Conservation (phyloP, 148 eudicot genomes). For the Silene uniflora region DNA sequence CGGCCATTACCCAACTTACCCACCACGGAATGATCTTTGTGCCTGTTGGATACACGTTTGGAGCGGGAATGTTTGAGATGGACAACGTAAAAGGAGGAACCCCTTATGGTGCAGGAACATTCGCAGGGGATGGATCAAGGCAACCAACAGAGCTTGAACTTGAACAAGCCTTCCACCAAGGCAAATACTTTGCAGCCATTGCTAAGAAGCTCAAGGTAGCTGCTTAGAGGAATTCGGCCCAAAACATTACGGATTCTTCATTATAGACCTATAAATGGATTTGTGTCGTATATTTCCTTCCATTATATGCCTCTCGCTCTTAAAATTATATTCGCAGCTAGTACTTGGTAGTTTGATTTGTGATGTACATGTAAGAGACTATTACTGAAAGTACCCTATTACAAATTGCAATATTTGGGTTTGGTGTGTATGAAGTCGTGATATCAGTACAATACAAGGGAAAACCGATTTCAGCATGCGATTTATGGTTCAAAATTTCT, state of each 20-base stretch:
- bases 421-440: no score
- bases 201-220: constrained; percentile 63
- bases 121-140: constrained; percentile 71
- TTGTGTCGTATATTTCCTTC: not conserved
- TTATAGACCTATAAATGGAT: not conserved
- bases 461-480: no score
- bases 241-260: not conserved
- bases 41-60: constrained; percentile 75
- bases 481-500: no score
- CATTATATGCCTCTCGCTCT: not conserved
- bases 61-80: constrained; percentile 85
- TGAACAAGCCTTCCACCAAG: constrained; percentile 70
- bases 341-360: not conserved
- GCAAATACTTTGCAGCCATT: constrained; percentile 57
- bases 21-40: constrained; percentile 85
- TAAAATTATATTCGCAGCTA: no score
- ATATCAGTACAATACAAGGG: no score
- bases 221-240: constrained; percentile 25
- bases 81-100: constrained; percentile 66
- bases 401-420: no score
- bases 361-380: not conserved
- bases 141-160: constrained; percentile 71
- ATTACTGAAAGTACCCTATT: no score
- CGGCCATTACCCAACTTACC: constrained; percentile 69
- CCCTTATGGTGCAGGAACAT: constrained; percentile 77